Evolutionary conservation across 805 yeast species (phyloP).

Genomic region (Starmerella vitae): DNA sequence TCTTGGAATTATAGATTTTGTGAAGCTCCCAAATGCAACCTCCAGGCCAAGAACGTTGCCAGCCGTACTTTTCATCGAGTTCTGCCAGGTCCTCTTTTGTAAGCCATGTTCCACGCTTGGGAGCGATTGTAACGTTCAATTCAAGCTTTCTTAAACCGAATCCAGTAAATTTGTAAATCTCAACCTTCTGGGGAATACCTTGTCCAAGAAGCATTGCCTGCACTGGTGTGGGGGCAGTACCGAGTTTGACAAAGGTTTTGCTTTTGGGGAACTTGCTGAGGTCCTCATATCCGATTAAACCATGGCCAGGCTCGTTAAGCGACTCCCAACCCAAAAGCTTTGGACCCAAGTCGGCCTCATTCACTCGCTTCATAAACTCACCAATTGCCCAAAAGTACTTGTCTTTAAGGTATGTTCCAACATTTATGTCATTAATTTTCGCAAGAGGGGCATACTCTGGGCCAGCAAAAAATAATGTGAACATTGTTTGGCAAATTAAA

Average conservation of each 20-base stretch:
- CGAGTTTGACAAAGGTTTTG: conserved; percentile 44
- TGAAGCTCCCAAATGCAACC: conserved; percentile 69
- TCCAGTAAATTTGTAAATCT: conserved; percentile 51
- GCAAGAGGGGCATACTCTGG: conserved; percentile 61
- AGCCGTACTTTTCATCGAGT: conserved; percentile 54
- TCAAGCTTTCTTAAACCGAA: conserved; percentile 58
- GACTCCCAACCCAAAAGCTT: conserved; percentile 62
- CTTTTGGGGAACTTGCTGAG: conserved; percentile 26
- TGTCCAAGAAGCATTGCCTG: conserved; percentile 64
- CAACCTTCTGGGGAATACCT: conserved; percentile 60
- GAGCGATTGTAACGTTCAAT: conserved; percentile 46
- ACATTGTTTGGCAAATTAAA: conserved; percentile 70
- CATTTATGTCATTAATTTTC: conserved; percentile 52
- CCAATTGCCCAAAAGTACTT: conserved; percentile 45
- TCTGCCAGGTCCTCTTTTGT: conserved; percentile 31
- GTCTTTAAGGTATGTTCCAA: conserved; percentile 61
- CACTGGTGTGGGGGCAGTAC: conserved; percentile 70
- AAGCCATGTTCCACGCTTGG: conserved; percentile 57
- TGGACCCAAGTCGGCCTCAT: conserved; percentile 26
- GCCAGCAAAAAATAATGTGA: conserved; percentile 75
- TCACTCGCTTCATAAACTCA: conserved; percentile 35
- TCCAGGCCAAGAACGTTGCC: conserved; percentile 69
- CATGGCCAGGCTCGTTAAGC: conserved; percentile 72
- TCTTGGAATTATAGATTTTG: conserved; percentile 54
- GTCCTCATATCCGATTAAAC: conserved; percentile 52